phyloP scores from a whole-genome alignment of 163 green algal genomes.

The Scenedesmus sp. region DNA sequence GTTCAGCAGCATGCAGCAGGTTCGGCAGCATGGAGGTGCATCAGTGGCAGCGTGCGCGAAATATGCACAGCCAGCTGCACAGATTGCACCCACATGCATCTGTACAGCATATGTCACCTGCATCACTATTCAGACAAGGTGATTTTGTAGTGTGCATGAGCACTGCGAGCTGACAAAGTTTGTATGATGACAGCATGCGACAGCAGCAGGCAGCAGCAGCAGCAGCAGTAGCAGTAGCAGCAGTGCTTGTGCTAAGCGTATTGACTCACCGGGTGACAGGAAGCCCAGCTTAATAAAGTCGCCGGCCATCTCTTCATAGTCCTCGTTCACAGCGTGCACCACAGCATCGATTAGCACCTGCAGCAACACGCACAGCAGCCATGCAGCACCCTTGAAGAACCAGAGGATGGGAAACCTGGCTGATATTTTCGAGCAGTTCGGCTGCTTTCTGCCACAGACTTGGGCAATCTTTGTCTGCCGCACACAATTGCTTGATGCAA shows the following conservation, averaged over 20 bases:
- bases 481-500: background rate
- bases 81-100: too few relatives aligned
- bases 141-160: too few relatives aligned
- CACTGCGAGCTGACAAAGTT: too few relatives aligned
- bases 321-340: constrained; percentile 99
- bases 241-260: background rate
- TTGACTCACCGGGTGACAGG: constrained; percentile 65
- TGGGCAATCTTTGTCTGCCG: background rate
- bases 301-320: constrained; percentile 96
- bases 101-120: too few relatives aligned
- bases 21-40: too few relatives aligned
- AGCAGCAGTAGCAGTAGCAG: too few relatives aligned
- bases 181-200: too few relatives aligned
- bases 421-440: background rate
- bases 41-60: too few relatives aligned
- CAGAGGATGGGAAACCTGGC: background rate
- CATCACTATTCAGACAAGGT: background rate
- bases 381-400: background rate
- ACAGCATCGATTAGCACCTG: constrained; percentile 96
- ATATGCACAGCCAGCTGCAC: background rate
- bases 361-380: background rate
- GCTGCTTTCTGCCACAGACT: background rate
- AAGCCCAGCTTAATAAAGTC: constrained; percentile 98
- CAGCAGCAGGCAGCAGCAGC: too few relatives aligned
- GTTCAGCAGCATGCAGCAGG: background rate